A percentile compares a stretch with the other conserved stretches of the same genome.
These are phyloP conservation scores for Phaeotremella fagi DNA, from an alignment of 768 basidiomycete genomes.

Conservation along the genomic window DNA sequence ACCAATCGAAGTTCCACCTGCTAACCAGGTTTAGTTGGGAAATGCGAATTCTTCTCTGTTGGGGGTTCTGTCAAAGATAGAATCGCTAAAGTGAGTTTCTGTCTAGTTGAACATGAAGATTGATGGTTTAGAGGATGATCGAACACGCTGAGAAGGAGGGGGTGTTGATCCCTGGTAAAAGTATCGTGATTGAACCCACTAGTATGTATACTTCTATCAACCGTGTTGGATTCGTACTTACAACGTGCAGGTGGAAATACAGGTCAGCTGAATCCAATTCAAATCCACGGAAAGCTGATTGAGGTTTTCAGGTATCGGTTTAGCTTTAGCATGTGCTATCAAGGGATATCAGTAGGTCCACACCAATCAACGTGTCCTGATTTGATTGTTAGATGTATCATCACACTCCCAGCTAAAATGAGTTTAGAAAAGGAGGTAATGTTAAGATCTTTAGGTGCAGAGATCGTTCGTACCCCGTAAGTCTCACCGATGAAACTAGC, in stretches of 20 bases:
- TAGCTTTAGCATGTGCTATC: slow-evolving; percentile 88
- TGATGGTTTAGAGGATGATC: slow-evolving; percentile 64
- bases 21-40: slow-evolving; percentile 61
- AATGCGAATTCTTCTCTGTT: slow-evolving; percentile 81
- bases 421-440: slow-evolving; percentile 91
- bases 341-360: slow-evolving; percentile 56
- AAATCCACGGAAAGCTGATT: background rate
- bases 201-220: slow-evolving; percentile 9
- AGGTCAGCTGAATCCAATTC: slow-evolving; percentile 55
- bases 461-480: slow-evolving; percentile 89
- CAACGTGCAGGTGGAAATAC: slow-evolving; percentile 71
- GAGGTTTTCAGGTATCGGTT: slow-evolving; percentile 66
- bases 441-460: slow-evolving; percentile 84
- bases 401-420: slow-evolving; percentile 84
- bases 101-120: background rate
- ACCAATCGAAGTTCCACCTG: background rate
- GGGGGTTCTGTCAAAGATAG: slow-evolving; percentile 95
- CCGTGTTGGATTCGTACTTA: background rate
- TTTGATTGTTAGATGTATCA: slow-evolving; percentile 54
- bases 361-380: slow-evolving; percentile 53
- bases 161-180: slow-evolving; percentile 75
- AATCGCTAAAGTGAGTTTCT: slow-evolving; percentile 65
- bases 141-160: slow-evolving; percentile 88
- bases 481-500: slow-evolving; percentile 56
- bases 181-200: slow-evolving; percentile 87